phyloP scores from a whole-genome alignment of 2,329 filamentous ascomycete genomes.

The Venturia aucupariae region DNA sequence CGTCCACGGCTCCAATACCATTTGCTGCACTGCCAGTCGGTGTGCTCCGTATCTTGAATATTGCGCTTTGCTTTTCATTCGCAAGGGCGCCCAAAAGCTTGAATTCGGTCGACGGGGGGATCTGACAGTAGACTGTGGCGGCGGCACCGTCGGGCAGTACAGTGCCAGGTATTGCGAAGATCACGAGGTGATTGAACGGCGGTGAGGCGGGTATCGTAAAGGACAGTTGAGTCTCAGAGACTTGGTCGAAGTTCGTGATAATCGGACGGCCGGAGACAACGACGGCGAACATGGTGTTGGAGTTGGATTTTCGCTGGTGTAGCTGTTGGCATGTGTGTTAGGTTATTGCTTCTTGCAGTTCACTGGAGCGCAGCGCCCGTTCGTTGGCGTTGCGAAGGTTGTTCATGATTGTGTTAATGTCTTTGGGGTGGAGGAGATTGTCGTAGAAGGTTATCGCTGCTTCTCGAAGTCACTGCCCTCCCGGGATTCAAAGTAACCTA shows the following conservation, averaged over 20 bases:
- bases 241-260: conserved; percentile 46
- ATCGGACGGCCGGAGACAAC: conserved; percentile 52
- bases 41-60: conserved; percentile 63
- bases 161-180: conserved; percentile 78
- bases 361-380: neutral
- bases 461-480: neutral
- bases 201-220: conserved; percentile 57
- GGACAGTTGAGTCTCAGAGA: conserved; percentile 53
- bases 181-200: conserved; percentile 63
- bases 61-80: conserved; percentile 80
- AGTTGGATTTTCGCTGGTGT: neutral
- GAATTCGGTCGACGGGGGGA: conserved; percentile 55
- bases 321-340: neutral
- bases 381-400: neutral
- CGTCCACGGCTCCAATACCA: conserved; percentile 22
- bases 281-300: conserved; percentile 47
- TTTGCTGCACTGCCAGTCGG: conserved; percentile 26
- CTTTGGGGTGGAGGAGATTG: neutral
- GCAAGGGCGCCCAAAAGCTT: conserved; percentile 82
- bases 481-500: neutral
- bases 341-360: conserved; percentile 2
- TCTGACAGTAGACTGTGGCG: conserved; percentile 81
- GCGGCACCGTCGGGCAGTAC: conserved; percentile 65
- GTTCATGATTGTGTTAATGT: neutral
- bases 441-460: neutral